phyloP scores from a whole-genome alignment of 306 rosid genomes.

The Echinosophora koreensis region DNA sequence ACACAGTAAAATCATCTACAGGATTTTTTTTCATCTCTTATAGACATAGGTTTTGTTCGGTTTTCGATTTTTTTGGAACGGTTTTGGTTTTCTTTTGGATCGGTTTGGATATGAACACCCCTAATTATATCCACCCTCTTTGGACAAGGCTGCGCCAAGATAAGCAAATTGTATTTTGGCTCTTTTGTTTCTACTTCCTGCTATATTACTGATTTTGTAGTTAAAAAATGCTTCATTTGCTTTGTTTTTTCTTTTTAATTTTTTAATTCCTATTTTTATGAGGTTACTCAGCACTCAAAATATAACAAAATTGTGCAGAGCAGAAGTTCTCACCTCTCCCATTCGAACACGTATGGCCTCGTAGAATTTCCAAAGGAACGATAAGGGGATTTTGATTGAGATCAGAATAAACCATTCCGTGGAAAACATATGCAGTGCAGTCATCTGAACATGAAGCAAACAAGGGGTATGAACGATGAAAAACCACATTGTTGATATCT shows the following conservation, averaged over 20 bases:
- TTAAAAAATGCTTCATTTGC: too few relatives aligned
- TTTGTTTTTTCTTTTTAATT: too few relatives aligned
- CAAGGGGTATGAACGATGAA: constrained; percentile 80
- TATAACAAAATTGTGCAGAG: constrained; percentile 13
- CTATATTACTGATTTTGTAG: neutral
- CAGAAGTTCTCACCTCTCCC: constrained; percentile 77
- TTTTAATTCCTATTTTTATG: neutral
- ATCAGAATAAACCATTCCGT: constrained; percentile 94
- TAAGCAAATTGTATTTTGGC: constrained; percentile 15
- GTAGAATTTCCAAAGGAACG: constrained; percentile 85
- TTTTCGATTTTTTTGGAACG: too few relatives aligned
- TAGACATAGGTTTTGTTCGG: too few relatives aligned
- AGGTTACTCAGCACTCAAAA: neutral
- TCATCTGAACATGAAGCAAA: constrained; percentile 96
- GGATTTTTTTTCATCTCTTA: neutral
- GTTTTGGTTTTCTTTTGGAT: too few relatives aligned
- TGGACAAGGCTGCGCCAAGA: constrained; percentile 19
- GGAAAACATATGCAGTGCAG: constrained; percentile 85
- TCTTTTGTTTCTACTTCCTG: neutral
- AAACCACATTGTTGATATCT: constrained; percentile 81
- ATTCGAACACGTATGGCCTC: constrained; percentile 75
- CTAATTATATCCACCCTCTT: neutral
- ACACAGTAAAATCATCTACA: neutral
- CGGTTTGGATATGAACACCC: too few relatives aligned
- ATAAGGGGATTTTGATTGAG: constrained; percentile 92